Evolutionary conservation across 345 rosid genomes (phyloP).

Genomic region (Erysimum cheiranthoides): DNA sequence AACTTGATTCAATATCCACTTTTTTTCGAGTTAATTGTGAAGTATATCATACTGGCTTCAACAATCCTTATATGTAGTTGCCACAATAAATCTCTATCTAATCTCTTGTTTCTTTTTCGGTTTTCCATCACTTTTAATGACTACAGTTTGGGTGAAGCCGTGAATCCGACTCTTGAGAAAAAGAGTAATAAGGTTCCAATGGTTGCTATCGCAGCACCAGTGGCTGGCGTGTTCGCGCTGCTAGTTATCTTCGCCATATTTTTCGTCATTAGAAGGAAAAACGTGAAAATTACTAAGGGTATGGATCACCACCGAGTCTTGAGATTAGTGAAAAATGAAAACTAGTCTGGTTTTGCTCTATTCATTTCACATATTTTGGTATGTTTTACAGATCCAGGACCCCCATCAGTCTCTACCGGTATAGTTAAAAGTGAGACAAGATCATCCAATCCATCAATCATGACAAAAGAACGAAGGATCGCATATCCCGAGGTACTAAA

Average conservation of each 20-base stretch:
- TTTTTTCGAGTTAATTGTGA: no score
- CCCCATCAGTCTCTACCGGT: background rate
- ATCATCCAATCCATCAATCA: slow-evolving; percentile 32
- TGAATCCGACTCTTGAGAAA: background rate
- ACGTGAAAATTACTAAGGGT: background rate
- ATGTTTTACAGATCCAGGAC: background rate
- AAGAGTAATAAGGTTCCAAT: background rate
- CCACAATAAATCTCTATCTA: background rate
- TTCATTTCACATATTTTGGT: slow-evolving; percentile 1
- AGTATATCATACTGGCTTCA: no score
- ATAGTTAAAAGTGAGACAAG: background rate
- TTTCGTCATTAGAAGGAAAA: slow-evolving; percentile 4
- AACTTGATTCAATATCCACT: background rate
- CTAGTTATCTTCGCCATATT: slow-evolving; percentile 14
- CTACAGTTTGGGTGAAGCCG: slow-evolving; percentile 7
- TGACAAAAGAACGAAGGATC: slow-evolving; percentile 31
- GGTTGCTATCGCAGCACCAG: slow-evolving; percentile 3
- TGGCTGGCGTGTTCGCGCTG: slow-evolving; percentile 21
- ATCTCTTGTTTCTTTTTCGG: background rate
- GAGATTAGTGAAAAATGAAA: background rate
- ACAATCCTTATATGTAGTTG: slow-evolving; percentile 16
- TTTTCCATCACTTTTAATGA: background rate
- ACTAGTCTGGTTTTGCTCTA: background rate
- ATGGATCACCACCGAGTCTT: background rate
- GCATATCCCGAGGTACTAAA: slow-evolving; percentile 32